Conservation (phyloP, 441 rosid genomes). For the Eutrema salsugineum region DNA sequence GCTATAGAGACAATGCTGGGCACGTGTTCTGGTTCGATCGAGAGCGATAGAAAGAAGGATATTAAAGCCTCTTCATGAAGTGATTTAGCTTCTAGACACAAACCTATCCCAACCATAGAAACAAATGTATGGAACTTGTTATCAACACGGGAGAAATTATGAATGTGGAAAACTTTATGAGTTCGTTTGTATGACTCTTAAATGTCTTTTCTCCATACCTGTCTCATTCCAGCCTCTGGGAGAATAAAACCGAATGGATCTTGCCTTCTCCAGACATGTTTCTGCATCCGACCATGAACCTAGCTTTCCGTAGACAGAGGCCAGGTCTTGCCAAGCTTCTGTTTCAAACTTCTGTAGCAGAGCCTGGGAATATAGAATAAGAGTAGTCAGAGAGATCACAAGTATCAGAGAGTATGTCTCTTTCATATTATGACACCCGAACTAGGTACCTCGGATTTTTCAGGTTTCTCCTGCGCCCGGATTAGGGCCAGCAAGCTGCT, state of each 20-base stretch:
- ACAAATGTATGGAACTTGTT: background rate
- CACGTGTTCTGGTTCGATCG: slow-evolving; percentile 75
- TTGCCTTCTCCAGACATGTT: slow-evolving; percentile 72
- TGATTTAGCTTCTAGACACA: slow-evolving; percentile 60
- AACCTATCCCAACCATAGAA: slow-evolving; percentile 44
- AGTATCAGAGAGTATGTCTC: background rate
- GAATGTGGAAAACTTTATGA: background rate
- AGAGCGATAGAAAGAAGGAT: slow-evolving; percentile 62
- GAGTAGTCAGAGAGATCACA: slow-evolving; percentile 12
- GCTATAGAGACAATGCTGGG: slow-evolving; percentile 83
- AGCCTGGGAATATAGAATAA: slow-evolving; percentile 38
- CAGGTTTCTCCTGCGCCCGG: slow-evolving; percentile 65
- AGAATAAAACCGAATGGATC: slow-evolving; percentile 55
- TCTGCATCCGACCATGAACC: slow-evolving; percentile 69
- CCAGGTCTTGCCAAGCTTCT: slow-evolving; percentile 84
- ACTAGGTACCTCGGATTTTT: slow-evolving; percentile 32
- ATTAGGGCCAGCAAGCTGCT: slow-evolving; percentile 65
- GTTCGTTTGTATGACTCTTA: background rate
- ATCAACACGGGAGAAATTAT: background rate
- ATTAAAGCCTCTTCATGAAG: slow-evolving; percentile 70
- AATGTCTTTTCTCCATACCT: slow-evolving; percentile 37
- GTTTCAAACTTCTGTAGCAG: slow-evolving; percentile 48
- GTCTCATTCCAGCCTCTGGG: slow-evolving; percentile 77
- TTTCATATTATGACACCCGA: slow-evolving; percentile 3
- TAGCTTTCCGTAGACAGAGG: slow-evolving; percentile 57